These are phyloP conservation scores for Lipomyces yamadae DNA, from an alignment of 805 yeast genomes.

Conservation along the genomic window DNA sequence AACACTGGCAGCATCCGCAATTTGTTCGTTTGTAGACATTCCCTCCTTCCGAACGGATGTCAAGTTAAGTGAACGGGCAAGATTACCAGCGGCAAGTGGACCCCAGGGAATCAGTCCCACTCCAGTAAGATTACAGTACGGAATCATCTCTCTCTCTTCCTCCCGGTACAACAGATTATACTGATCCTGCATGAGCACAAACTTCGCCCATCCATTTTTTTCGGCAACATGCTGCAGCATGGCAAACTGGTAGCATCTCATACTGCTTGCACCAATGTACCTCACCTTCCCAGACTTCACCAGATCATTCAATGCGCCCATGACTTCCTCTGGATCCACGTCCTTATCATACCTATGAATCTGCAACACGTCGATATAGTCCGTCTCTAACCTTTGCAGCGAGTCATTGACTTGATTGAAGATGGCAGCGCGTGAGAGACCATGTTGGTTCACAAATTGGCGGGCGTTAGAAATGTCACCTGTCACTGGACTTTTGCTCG, in stretches of 20 bases:
- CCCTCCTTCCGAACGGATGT: too few relatives aligned
- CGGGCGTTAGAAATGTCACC: constrained; percentile 8
- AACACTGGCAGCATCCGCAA: too few relatives aligned
- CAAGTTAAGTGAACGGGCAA: constrained; percentile 52
- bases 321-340: constrained; percentile 54
- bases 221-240: constrained; percentile 60
- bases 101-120: constrained; percentile 66
- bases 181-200: constrained; percentile 61
- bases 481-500: constrained; percentile 17
- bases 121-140: constrained; percentile 56
- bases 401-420: constrained; percentile 52
- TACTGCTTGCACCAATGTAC: constrained; percentile 66
- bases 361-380: constrained; percentile 60
- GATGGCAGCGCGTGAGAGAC: constrained; percentile 53
- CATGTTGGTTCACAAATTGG: constrained; percentile 56
- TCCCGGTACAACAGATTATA: constrained; percentile 62
- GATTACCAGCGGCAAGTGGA: constrained; percentile 59
- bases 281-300: constrained; percentile 54
- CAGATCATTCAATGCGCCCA: constrained; percentile 59
- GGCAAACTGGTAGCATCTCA: constrained; percentile 60
- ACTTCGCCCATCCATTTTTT: constrained; percentile 59
- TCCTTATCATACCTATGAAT: constrained; percentile 58
- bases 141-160: constrained; percentile 65
- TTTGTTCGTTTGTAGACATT: too few relatives aligned
- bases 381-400: constrained; percentile 52